Percentiles rank a stretch among this genome's conserved stretches.
Evolutionary conservation across 345 rosid genomes (phyloP).

Genomic region (Rhizophora apiculata): DNA sequence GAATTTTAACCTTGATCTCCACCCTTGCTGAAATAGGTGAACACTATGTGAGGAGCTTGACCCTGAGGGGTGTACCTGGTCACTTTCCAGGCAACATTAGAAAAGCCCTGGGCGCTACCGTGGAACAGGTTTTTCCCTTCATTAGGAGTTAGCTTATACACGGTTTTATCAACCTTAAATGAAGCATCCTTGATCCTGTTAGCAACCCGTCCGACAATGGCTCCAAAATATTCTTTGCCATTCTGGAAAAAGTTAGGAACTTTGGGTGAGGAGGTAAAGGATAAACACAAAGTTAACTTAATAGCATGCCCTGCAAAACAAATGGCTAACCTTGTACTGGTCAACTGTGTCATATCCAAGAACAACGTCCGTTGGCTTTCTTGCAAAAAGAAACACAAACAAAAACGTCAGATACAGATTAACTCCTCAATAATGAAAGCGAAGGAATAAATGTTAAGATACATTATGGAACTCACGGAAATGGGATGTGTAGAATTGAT

Average conservation of each 20-base stretch:
- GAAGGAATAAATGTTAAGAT: neutral
- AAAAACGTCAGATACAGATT: neutral
- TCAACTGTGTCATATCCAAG: slow-evolving; percentile 68
- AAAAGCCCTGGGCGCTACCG: slow-evolving; percentile 73
- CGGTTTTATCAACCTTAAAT: slow-evolving; percentile 57
- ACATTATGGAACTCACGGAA: neutral
- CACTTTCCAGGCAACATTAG: slow-evolving; percentile 71
- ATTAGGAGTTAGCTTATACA: slow-evolving; percentile 54
- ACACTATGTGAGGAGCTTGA: slow-evolving; percentile 47
- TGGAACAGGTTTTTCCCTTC: slow-evolving; percentile 79
- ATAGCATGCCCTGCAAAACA: neutral
- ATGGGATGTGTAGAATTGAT: neutral
- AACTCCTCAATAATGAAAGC: neutral
- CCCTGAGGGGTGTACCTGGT: slow-evolving; percentile 38
- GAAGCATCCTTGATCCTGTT: slow-evolving; percentile 67
- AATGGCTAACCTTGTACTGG: slow-evolving; percentile 47
- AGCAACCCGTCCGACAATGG: slow-evolving; percentile 80
- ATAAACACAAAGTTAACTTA: too few relatives aligned
- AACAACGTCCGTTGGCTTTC: slow-evolving; percentile 61
- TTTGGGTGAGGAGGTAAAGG: neutral
- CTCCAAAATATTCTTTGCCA: slow-evolving; percentile 55
- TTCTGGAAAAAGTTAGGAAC: slow-evolving; percentile 37
- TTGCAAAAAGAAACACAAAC: slow-evolving; percentile 25
- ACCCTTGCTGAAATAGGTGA: slow-evolving; percentile 58
- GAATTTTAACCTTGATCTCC: slow-evolving; percentile 65